phyloP scores from a whole-genome alignment of 2,329 filamentous ascomycete genomes.

The Mariannaea sp. region DNA sequence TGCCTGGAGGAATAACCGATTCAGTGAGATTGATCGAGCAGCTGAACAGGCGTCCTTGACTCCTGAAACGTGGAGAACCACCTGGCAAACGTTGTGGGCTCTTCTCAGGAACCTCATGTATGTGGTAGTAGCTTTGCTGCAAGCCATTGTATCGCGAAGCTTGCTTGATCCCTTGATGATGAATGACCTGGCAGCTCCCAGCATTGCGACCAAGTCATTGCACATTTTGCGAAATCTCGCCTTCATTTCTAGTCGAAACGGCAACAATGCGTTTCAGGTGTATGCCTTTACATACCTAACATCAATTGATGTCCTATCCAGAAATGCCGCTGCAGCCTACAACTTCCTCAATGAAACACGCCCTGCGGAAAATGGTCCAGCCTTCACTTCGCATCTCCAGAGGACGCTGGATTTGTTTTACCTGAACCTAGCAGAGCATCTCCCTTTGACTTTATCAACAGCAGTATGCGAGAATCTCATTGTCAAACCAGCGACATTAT shows the following conservation, averaged over 20 bases:
- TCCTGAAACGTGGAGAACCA: constrained; percentile 66
- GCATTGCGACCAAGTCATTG: constrained; percentile 72
- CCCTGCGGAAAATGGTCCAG: constrained; percentile 43
- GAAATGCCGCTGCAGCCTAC: constrained; percentile 68
- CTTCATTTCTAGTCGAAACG: constrained; percentile 79
- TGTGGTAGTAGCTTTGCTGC: constrained; percentile 73
- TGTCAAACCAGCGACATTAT: constrained; percentile 73
- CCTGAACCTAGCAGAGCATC: constrained; percentile 83
- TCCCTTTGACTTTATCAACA: constrained; percentile 71
- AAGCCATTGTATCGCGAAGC: constrained; percentile 71
- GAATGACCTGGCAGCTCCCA: constrained; percentile 56
- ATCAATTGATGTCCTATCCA: constrained; percentile 78
- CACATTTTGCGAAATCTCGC: constrained; percentile 76
- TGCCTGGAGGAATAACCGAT: constrained; percentile 75
- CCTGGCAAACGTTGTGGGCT: constrained; percentile 75
- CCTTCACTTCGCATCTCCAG: constrained; percentile 53
- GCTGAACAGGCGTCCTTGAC: constrained; percentile 68
- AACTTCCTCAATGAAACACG: constrained; percentile 69
- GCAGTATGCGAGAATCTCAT: constrained; percentile 73
- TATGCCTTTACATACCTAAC: constrained; percentile 84
- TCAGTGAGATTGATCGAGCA: constrained; percentile 72
- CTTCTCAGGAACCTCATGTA: constrained; percentile 78
- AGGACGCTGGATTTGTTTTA: constrained; percentile 84
- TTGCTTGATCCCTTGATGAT: constrained; percentile 56
- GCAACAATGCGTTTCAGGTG: constrained; percentile 76